phyloP scores from a whole-genome alignment of 768 basidiomycete genomes.

The Rhodotorula paludigena region DNA sequence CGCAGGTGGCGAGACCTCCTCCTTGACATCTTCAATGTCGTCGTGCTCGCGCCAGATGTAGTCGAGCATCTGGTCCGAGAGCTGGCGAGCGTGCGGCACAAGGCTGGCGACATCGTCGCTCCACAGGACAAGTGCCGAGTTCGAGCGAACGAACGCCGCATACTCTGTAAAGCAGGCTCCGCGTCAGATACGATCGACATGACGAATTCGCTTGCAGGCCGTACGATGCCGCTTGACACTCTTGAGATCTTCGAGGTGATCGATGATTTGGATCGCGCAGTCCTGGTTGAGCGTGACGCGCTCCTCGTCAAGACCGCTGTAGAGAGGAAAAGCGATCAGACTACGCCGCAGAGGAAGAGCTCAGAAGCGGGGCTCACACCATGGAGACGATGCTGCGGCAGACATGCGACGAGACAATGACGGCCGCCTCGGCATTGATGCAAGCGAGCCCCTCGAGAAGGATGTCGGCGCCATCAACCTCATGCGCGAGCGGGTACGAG shows the following conservation, averaged over 20 bases:
- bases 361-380: constrained; percentile 1
- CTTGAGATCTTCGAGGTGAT: constrained; percentile 15
- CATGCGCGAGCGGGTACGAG: constrained; percentile 18
- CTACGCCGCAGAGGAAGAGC: no score
- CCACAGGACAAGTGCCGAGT: constrained; percentile 21
- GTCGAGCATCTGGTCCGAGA: constrained; percentile 21
- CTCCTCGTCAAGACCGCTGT: not conserved
- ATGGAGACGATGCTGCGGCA: constrained; percentile 9
- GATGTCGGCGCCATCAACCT: constrained; percentile 24
- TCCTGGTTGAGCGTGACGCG: constrained; percentile 16
- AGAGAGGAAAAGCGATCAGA: no score
- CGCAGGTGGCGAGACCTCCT: not conserved
- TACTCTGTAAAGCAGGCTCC: constrained; percentile 1
- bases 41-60: constrained; percentile 30
- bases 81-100: constrained; percentile 18
- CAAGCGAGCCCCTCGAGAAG: constrained; percentile 16
- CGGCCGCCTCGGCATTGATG: constrained; percentile 30
- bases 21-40: not conserved
- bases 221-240: constrained; percentile 24
- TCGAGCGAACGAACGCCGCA: constrained; percentile 21
- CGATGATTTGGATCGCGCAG: constrained; percentile 23
- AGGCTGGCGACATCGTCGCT: constrained; percentile 22
- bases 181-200: not conserved
- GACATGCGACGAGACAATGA: constrained; percentile 29
- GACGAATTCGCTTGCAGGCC: not conserved